Base-by-base conservation (phyloP, 2,329 filamentous ascomycete genomes). In the Aspergillus thermomutatus region DNA sequence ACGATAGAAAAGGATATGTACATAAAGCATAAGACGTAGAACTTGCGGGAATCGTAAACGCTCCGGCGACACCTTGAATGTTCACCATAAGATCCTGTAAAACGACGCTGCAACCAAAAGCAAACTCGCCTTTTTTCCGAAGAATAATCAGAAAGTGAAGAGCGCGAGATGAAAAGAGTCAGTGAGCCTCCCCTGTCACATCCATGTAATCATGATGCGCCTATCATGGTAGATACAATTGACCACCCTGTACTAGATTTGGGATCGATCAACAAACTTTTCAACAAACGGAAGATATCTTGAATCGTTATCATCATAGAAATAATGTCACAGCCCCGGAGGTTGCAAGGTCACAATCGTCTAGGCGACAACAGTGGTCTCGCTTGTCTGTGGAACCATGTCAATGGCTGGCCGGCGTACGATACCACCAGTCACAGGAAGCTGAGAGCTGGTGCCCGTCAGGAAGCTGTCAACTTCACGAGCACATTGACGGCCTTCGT, bases 391-490 rank as follows among this genome's bases (percentile, higher is more conserved):
- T 25, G 75, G 76, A 37, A 79, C 74, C 31, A 75, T 66, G 61
- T 79, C 77, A 53, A 72, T 73, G 69, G 73, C 91, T 77, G 86
- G 87, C 53, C 87, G 87, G 80, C 93, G 94, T 64, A 96, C 83
- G 66, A 97, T 96, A 73, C 93, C 93, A 71, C 93, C 93, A 34
- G 92, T 96, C 54, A 96, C 89, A 9, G 93, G 93, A 49, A 97
- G 83, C 69, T 84, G 84, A 57, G 90, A 92, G 70, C 85, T 81
- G 53, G 79, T 84, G 61, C 88, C 85, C 75, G 90, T 90, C 47
- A 97, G 87, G 82, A 86, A 96, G 52, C 91, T 76, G 74, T 97
- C 93, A 55, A 97, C 89, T 75, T 97, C 92, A 60, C 93, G 89
- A 68, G 93, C 93, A 67, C 89, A 88, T 80, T 94, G 90, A 67